phyloP scores from a whole-genome alignment of 495 filamentous ascomycete genomes.

The Xeromyces bisporus region DNA sequence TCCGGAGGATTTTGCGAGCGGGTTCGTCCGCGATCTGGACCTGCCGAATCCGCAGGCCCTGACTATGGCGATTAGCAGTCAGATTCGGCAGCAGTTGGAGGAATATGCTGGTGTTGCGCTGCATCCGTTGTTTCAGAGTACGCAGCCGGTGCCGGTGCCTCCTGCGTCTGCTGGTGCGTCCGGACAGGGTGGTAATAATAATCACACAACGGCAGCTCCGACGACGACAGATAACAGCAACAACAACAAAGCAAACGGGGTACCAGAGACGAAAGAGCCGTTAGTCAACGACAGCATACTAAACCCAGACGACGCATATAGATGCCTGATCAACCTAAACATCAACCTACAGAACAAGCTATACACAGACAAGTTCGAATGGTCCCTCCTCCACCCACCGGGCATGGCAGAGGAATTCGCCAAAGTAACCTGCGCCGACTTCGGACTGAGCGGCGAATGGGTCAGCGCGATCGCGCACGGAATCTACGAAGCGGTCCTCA shows the following conservation, averaged over 20 bases:
- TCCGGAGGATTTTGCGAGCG: conserved; percentile 81
- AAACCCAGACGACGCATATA: conserved; percentile 81
- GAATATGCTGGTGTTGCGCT: conserved; percentile 91
- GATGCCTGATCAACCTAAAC: conserved; percentile 77
- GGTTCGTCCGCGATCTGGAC: conserved; percentile 87
- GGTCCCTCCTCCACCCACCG: conserved; percentile 84
- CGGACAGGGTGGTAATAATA: conserved; percentile 27
- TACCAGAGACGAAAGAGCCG: conserved; percentile 25
- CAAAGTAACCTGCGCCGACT: conserved; percentile 75
- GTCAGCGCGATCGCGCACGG: conserved; percentile 84
- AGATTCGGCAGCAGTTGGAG: conserved; percentile 88
- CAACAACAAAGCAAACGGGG: conserved; percentile 18
- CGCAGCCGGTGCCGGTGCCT: conserved; percentile 23
- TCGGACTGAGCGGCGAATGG: conserved; percentile 85
- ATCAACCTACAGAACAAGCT: conserved; percentile 85
- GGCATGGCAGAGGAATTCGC: conserved; percentile 89
- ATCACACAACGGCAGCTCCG: conserved; percentile 38
- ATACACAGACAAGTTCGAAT: conserved; percentile 96
- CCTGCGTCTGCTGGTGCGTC: conserved; percentile 15
- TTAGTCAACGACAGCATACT: conserved; percentile 37
- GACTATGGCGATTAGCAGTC: conserved; percentile 67
- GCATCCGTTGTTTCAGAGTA: conserved; percentile 70
- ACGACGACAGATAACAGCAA: conserved; percentile 30
- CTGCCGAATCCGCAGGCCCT: conserved; percentile 55
- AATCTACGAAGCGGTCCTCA: conserved; percentile 89